These are phyloP conservation scores for Candida sonorensis DNA, from an alignment of 805 yeast genomes.

Conservation along the genomic window DNA sequence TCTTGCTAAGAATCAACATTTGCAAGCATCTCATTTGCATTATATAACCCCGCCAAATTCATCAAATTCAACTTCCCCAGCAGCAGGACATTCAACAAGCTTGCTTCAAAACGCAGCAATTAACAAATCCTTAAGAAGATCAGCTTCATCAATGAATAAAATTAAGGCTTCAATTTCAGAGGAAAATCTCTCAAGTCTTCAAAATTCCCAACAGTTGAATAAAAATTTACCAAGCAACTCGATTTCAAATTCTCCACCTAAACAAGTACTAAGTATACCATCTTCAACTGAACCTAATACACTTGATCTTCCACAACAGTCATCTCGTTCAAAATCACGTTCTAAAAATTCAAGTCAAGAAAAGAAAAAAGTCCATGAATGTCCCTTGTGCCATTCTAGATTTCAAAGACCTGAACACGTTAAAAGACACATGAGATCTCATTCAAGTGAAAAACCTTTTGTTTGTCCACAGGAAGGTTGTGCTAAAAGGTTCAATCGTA, in stretches of 20 bases:
- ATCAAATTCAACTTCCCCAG: constrained; percentile 14
- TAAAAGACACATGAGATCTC: constrained; percentile 54
- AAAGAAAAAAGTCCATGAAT: constrained; percentile 52
- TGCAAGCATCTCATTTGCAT: constrained; percentile 8
- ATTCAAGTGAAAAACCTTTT: constrained; percentile 51
- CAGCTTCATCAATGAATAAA: not conserved
- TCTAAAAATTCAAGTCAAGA: constrained; percentile 26
- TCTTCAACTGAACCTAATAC: constrained; percentile 18
- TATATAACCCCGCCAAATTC: constrained; percentile 19
- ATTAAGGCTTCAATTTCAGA: not conserved
- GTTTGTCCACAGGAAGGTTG: constrained; percentile 46
- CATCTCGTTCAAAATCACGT: constrained; percentile 28
- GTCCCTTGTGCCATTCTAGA: constrained; percentile 55
- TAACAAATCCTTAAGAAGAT: constrained; percentile 1
- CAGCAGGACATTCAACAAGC: not conserved
- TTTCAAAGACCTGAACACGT: constrained; percentile 73
- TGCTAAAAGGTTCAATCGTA: constrained; percentile 50
- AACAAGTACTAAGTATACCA: constrained; percentile 6
- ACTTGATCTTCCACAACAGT: constrained; percentile 27
- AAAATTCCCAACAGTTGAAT: not conserved
- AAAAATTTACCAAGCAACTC: constrained; percentile 14
- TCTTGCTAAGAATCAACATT: no score
- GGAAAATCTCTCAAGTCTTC: not conserved
- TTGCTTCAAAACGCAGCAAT: constrained; percentile 1
- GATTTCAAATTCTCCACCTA: constrained; percentile 4